Evolutionary conservation across 768 basidiomycete genomes (phyloP), one percentile per base, ranked within the genome.

Genomic region (Suillus ampliporus): DNA sequence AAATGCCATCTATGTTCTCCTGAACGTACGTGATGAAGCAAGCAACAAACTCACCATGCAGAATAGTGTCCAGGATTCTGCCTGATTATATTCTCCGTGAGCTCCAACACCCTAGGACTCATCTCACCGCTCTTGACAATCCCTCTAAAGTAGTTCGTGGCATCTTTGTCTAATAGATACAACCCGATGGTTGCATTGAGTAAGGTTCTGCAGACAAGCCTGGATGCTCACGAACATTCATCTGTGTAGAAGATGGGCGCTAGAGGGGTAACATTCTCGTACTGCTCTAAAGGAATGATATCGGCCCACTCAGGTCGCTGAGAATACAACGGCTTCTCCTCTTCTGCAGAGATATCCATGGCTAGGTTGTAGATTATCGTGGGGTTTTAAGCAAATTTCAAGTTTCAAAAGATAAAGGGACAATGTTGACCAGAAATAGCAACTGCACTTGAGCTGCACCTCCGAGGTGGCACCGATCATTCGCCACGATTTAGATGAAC

Each of bases 41-140:
- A 52, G 28, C 58, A 28, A 48, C 23, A 21, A 26, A 72, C 88
- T 63, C 72, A 95, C 97, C 97, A 99, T 67, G 96, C 95, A 57
- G 95, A 91, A 72, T 98, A 99, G 73, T 99, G 97, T 1, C 94
- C 95, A 6, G 97, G 96, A 73, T 99, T 99, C 76, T 91, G 80
- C 31, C 90, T 84, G 66, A 99, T 97, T 69, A 99, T 87, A 43
- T 80, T 81, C 76, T 97, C 93, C 0, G 97, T 99, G 35, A 99
- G 82, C 68, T 90, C 85, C 58, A 99, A 84, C 13, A 90, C 95
- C 40, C 97, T 83, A 21, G 82, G 77, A 64, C 89, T 94, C 78
- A 88, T 87, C 80, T 99, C 97, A 4, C 86, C 86, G 0, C 79
- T 77, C 69, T 88, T 87, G 47, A 92, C 85, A 63, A 99, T 83